phyloP scores from a whole-genome alignment of 208 protist genomes.

The Trichomonas gallinae region DNA sequence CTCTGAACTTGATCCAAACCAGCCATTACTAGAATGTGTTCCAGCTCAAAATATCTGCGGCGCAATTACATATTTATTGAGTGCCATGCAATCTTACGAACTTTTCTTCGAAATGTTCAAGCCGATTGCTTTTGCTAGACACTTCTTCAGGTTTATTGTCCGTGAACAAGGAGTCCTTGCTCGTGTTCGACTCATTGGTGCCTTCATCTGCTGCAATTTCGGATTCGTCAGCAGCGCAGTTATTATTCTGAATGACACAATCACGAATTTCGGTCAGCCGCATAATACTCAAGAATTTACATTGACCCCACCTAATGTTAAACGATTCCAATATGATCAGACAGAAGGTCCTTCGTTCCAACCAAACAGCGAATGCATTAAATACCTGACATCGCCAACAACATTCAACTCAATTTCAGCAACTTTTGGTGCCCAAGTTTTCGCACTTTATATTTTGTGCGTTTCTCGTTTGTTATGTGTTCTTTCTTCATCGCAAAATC shows the following conservation, averaged over 20 bases:
- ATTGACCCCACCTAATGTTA: background rate
- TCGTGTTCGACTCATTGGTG: background rate
- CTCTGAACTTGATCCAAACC: background rate
- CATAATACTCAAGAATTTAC: background rate
- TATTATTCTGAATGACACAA: background rate
- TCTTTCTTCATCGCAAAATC: background rate
- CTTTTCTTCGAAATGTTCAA: constrained; percentile 18
- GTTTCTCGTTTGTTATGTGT: background rate
- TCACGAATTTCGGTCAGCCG: background rate
- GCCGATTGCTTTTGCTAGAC: background rate
- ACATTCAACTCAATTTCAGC: background rate
- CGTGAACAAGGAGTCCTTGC: background rate
- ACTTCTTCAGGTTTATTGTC: background rate
- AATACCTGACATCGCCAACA: background rate
- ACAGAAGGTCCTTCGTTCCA: background rate
- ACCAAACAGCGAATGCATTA: background rate
- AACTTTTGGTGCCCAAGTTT: background rate
- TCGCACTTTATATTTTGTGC: background rate
- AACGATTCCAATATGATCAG: background rate
- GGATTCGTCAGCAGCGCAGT: background rate
- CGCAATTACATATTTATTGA: background rate
- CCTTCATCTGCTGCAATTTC: background rate
- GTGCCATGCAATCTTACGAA: background rate
- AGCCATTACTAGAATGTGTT: background rate
- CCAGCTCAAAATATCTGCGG: background rate